Evolutionary conservation across 306 rosid species (phyloP), one percentile per base, ranked within the genome.

Genomic region (Quercus variabilis): DNA sequence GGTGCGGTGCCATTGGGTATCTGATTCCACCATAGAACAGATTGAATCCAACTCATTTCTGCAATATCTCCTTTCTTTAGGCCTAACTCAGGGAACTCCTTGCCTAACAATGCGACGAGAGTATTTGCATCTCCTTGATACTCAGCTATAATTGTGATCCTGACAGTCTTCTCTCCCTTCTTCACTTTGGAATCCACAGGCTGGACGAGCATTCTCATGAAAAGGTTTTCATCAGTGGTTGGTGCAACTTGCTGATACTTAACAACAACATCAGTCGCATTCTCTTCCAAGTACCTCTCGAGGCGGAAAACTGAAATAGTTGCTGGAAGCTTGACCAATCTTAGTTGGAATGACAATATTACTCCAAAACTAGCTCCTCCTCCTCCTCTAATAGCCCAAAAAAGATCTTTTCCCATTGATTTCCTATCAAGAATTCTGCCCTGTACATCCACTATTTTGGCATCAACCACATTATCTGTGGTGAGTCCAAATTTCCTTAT

Each of bases 291-390:
- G 31, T 62, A 76, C 76, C 78, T 85, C 56, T 81, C 82, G 5
- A 81, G 73, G 25, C 75, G 81, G 55, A 90, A 90, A 55, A 88
- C 74, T 10, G 91, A 75, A 35, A 88, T 88, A 1, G 35, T 87
- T 56, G 76, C 76, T 1, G 91, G 92, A 4, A 90, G 86, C 1
- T 71, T 64, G 64, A 90, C 94, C 46, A 87, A 68, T 11, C 67
- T 81, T 31, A 90, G 69, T 6, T 86, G 82, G 79, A 73, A 90
- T 2, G 92, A 82, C 19, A 90, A 69, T 23, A 88, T 74, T 15
- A 90, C 92, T 14, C 94, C 94, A 69, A 90, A 90, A 79, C 92
- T 88, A 65, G 87, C 91, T 71, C 86, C 93, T 9, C 91, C 93
- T 1, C 93, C 93, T 9, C 93, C 91, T 85, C 65, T 75, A 30